Evolutionary conservation across 1,284 basidiomycete genomes (phyloP).

Genomic region (Sporisorium scitamineum): DNA sequence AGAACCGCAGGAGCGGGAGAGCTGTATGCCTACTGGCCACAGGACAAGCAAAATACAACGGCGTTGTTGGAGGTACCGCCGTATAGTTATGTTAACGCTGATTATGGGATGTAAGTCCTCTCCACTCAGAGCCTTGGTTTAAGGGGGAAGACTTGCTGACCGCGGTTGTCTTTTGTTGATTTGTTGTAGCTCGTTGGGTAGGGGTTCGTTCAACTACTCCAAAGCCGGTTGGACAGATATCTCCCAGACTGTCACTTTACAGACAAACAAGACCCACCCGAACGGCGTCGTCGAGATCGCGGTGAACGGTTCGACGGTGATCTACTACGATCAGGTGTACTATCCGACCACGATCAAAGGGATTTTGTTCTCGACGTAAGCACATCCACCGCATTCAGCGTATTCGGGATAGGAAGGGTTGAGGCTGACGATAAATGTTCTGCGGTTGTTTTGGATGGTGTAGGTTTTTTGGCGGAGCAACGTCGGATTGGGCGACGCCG

Average conservation of each 20-base stretch:
- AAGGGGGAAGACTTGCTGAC: too few relatives aligned
- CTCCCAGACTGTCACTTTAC: slow-evolving; percentile 39
- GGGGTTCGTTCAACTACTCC: slow-evolving; percentile 35
- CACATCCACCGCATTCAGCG: too few relatives aligned
- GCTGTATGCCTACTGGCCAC: slow-evolving; percentile 74
- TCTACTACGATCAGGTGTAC: slow-evolving; percentile 39
- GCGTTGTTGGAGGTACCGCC: slow-evolving; percentile 33
- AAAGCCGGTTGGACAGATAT: slow-evolving; percentile 41
- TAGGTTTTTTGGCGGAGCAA: slow-evolving; percentile 47
- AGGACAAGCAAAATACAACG: slow-evolving; percentile 33
- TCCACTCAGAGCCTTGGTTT: too few relatives aligned
- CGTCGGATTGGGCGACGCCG: slow-evolving; percentile 39
- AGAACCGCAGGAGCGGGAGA: slow-evolving; percentile 61
- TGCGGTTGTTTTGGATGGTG: neutral
- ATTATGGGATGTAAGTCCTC: slow-evolving; percentile 47
- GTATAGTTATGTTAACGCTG: slow-evolving; percentile 32
- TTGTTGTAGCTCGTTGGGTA: slow-evolving; percentile 31
- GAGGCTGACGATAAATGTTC: neutral
- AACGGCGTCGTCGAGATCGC: slow-evolving; percentile 40
- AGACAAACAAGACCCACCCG: neutral
- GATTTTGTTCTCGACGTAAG: slow-evolving; percentile 51
- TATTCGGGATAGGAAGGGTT: too few relatives aligned
- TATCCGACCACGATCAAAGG: slow-evolving; percentile 35
- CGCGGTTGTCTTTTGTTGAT: neutral
- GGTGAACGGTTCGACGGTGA: slow-evolving; percentile 19